Conservation (phyloP, 225 moss, liverwort and hornwort genomes). For the Pleurozium schreberi region DNA sequence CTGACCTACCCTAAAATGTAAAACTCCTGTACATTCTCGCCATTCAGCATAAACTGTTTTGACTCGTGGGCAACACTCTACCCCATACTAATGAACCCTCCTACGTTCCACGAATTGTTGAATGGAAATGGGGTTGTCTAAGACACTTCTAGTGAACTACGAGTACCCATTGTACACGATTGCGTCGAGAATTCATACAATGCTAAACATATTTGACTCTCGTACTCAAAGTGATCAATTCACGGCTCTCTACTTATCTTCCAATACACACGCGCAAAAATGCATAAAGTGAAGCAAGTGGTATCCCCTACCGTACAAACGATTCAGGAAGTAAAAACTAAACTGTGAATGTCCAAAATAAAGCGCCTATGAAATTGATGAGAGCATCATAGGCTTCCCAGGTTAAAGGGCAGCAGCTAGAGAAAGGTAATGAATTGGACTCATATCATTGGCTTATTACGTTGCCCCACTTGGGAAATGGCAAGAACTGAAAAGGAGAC, state of each 20-base stretch:
- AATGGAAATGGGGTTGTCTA: no score
- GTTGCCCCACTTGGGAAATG: neutral
- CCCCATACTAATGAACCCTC: neutral
- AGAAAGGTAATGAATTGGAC: neutral
- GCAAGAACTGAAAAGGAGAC: neutral
- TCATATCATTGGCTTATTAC: neutral
- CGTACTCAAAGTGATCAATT: neutral
- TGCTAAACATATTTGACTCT: neutral
- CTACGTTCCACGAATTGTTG: neutral
- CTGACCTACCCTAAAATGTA: constrained; percentile 18
- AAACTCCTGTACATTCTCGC: neutral
- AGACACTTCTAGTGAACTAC: neutral
- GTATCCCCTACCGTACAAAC: neutral
- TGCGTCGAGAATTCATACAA: neutral
- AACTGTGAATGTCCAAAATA: neutral
- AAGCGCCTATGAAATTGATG: neutral
- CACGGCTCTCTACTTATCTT: neutral
- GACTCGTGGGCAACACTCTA: no score
- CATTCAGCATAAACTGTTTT: neutral
- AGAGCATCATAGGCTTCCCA: neutral
- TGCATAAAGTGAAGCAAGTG: neutral
- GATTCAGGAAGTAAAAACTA: neutral
- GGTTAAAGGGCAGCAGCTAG: neutral
- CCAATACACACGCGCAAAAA: neutral
- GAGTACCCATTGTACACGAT: neutral